Evolutionary conservation across 495 filamentous ascomycete genomes (phyloP).

Genomic region (Aspergillus avenaceus): DNA sequence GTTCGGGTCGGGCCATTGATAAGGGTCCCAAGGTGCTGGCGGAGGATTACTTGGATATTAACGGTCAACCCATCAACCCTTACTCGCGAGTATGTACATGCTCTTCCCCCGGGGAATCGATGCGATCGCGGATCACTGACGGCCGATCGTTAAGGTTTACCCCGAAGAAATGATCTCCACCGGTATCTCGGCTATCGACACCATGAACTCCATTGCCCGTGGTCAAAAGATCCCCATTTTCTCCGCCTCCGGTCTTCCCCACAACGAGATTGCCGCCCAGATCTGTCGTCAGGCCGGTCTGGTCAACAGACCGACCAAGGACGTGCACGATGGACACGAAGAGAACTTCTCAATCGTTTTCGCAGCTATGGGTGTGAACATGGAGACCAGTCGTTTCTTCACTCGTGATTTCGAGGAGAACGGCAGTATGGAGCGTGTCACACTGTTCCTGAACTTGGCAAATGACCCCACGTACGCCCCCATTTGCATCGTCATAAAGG

Average conservation of each 20-base stretch:
- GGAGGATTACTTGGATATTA: slow-evolving; percentile 98
- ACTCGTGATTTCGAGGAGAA: slow-evolving; percentile 99
- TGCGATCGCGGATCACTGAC: slow-evolving; percentile 14
- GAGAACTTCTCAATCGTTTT: slow-evolving; percentile 99
- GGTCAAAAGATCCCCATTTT: slow-evolving; percentile 99
- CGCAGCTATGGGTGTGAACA: slow-evolving; percentile 99
- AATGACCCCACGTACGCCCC: slow-evolving; percentile 89
- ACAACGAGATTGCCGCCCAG: slow-evolving; percentile 98
- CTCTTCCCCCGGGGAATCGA: background rate
- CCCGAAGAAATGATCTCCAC: slow-evolving; percentile 99
- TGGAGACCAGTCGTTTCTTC: slow-evolving; percentile 98
- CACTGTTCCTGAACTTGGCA: slow-evolving; percentile 96
- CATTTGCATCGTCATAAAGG: background rate
- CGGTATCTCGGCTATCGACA: slow-evolving; percentile 98
- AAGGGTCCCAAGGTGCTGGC: slow-evolving; percentile 98
- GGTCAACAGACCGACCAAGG: slow-evolving; percentile 87
- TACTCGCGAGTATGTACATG: slow-evolving; percentile 74
- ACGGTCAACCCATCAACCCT: slow-evolving; percentile 98
- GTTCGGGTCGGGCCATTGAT: slow-evolving; percentile 94
- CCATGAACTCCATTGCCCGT: slow-evolving; percentile 99
- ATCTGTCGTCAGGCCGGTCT: slow-evolving; percentile 95
- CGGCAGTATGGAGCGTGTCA: slow-evolving; percentile 93
- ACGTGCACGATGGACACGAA: slow-evolving; percentile 92
- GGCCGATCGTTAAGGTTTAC: slow-evolving; percentile 64
- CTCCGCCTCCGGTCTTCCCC: slow-evolving; percentile 95